Conservation (phyloP, 352 stramenopile genomes). For the Pythium aquatile region DNA sequence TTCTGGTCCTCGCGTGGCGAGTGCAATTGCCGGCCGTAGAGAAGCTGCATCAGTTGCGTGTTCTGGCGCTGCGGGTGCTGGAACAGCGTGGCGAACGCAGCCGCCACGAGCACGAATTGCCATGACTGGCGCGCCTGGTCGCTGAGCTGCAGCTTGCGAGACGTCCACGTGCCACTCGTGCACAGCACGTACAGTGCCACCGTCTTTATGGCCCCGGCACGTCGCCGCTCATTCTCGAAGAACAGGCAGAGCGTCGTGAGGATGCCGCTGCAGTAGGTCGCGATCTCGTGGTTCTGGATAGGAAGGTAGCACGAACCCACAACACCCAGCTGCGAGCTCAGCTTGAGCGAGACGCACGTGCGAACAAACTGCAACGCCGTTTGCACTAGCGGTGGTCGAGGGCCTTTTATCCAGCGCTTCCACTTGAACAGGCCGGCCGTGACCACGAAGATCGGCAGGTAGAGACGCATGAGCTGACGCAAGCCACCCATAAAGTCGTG, state of each 20-base stretch:
- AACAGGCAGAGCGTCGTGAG: constrained; percentile 46
- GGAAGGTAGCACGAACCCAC: constrained; percentile 47
- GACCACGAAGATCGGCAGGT: constrained; percentile 65
- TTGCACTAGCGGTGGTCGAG: constrained; percentile 36
- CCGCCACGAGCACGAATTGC: constrained; percentile 44
- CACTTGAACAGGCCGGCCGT: constrained; percentile 53
- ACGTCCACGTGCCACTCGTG: constrained; percentile 33
- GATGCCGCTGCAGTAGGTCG: constrained; percentile 33
- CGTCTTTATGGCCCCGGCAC: constrained; percentile 54
- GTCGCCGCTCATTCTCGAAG: constrained; percentile 51
- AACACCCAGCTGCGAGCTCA: constrained; percentile 60
- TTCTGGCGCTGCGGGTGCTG: constrained; percentile 7
- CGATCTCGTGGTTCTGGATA: constrained; percentile 28
- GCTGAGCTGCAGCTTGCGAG: constrained; percentile 23
- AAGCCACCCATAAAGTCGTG: constrained; percentile 40
- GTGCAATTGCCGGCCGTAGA: constrained; percentile 4
- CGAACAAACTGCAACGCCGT: constrained; percentile 51
- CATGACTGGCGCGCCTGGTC: constrained; percentile 18
- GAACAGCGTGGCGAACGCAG: constrained; percentile 33
- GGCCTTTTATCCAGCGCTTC: constrained; percentile 60
- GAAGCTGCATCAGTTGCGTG: constrained; percentile 11
- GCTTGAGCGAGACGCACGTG: constrained; percentile 55
- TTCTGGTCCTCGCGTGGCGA: not conserved
- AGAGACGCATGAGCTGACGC: constrained; percentile 42
- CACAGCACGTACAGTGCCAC: constrained; percentile 53